phyloP scores from a whole-genome alignment of 441 rosid genomes.

The Bocquillonia castaneifolia region DNA sequence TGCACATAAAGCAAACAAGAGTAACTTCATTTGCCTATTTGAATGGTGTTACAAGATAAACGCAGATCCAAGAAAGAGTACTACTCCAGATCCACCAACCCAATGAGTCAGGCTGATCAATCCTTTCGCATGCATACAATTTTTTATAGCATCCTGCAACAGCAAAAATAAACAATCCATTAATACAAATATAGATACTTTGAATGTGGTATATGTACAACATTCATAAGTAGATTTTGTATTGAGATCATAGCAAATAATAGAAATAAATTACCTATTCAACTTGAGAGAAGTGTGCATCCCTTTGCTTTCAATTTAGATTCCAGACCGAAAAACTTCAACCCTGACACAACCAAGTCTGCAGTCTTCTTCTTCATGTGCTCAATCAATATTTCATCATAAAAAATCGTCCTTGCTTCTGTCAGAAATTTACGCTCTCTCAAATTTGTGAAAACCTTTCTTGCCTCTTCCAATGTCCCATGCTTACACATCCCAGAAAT shows the following conservation, averaged over 20 bases:
- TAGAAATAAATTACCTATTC: constrained; percentile 8
- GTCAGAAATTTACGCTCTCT: constrained; percentile 44
- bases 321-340: constrained; percentile 81
- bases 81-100: not conserved
- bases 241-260: not conserved
- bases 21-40: not conserved
- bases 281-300: constrained; percentile 43
- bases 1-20: not conserved
- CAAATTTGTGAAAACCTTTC: constrained; percentile 62
- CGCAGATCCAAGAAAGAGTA: not conserved
- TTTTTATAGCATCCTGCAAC: not conserved
- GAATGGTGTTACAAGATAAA: not conserved
- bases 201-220: not conserved
- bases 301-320: constrained; percentile 73
- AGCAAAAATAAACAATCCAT: not conserved
- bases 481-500: constrained; percentile 73
- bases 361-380: constrained; percentile 82
- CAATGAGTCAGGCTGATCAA: not conserved
- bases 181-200: not conserved
- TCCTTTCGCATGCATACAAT: not conserved
- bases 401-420: constrained; percentile 61
- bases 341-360: constrained; percentile 62
- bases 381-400: constrained; percentile 70
- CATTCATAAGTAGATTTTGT: not conserved
- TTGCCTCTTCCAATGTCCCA: constrained; percentile 69